Percentiles rank a stretch among this genome's conserved stretches.
Conservation (phyloP, 2,329 filamentous ascomycete genomes). For the Truncatella angustata region DNA sequence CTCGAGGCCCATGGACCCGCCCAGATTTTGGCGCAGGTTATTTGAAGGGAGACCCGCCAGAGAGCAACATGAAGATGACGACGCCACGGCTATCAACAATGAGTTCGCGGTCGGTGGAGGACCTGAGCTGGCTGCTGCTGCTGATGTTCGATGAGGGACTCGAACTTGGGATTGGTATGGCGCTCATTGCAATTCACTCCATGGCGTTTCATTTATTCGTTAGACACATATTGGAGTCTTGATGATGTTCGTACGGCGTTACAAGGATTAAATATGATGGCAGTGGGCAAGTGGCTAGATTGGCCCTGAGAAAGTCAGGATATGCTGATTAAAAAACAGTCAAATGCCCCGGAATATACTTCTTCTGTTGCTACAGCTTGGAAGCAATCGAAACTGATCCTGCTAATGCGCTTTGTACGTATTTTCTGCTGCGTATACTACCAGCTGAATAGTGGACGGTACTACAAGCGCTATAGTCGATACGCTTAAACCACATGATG, state of each 20-base stretch:
- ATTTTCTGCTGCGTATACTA: too few relatives aligned
- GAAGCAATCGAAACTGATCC: too few relatives aligned
- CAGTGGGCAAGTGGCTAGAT: neutral
- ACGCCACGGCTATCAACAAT: conserved; percentile 55
- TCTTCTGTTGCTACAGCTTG: neutral
- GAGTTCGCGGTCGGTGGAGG: conserved; percentile 60
- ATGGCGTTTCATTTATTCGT: neutral
- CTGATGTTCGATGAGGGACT: conserved; percentile 26
- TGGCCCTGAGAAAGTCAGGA: too few relatives aligned
- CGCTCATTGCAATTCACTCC: neutral
- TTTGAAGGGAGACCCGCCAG: conserved; percentile 60
- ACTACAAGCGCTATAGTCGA: too few relatives aligned
- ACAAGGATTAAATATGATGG: neutral
- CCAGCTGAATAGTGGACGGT: too few relatives aligned
- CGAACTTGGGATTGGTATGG: neutral
- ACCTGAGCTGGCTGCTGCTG: conserved; percentile 60
- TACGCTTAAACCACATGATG: too few relatives aligned
- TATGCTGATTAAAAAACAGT: neutral
- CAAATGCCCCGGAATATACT: neutral
- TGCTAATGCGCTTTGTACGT: too few relatives aligned
- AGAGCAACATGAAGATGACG: conserved; percentile 37
- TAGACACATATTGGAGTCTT: neutral
- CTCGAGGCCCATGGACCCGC: conserved; percentile 82
- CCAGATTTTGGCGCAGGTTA: conserved; percentile 82
- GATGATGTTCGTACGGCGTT: neutral